Conservation (phyloP, 1,139 yeast genomes). For the Hemisphaericaspora subhashii region DNA sequence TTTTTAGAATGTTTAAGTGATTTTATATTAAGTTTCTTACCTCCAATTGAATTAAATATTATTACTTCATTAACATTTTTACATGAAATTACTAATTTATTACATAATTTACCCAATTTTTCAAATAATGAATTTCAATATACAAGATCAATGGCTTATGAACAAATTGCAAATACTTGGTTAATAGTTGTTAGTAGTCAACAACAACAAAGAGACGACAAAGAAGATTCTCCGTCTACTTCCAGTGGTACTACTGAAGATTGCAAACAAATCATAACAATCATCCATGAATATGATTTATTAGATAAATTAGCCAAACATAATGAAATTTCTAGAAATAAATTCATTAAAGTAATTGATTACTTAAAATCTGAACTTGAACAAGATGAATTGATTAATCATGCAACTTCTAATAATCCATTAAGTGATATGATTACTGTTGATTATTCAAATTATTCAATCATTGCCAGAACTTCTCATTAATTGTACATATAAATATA, state of each 20-base stretch:
- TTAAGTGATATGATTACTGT: slow-evolving; percentile 45
- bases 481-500: no score
- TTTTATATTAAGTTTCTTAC: slow-evolving; percentile 73
- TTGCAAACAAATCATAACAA: slow-evolving; percentile 28
- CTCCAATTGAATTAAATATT: slow-evolving; percentile 67
- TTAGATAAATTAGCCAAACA: slow-evolving; percentile 55
- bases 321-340: slow-evolving; percentile 55
- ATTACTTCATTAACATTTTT: slow-evolving; percentile 64
- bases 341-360: slow-evolving; percentile 48
- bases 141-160: slow-evolving; percentile 70
- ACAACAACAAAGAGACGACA: slow-evolving; percentile 14
- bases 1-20: slow-evolving; percentile 78
- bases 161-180: slow-evolving; percentile 81
- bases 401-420: slow-evolving; percentile 19
- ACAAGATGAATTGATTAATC: slow-evolving; percentile 26
- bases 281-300: slow-evolving; percentile 35
- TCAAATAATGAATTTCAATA: slow-evolving; percentile 70
- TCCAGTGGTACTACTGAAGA: slow-evolving; percentile 12
- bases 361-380: slow-evolving; percentile 43
- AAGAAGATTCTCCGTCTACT: slow-evolving; percentile 1
- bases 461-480: slow-evolving; percentile 4
- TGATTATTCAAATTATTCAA: slow-evolving; percentile 47
- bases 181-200: slow-evolving; percentile 54
- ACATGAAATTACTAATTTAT: slow-evolving; percentile 62
- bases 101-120: slow-evolving; percentile 74